A percentile compares a stretch with the other conserved stretches of the same genome.
Conservation (phyloP, 495 filamentous ascomycete species). For the Tuber borchii region DNA sequence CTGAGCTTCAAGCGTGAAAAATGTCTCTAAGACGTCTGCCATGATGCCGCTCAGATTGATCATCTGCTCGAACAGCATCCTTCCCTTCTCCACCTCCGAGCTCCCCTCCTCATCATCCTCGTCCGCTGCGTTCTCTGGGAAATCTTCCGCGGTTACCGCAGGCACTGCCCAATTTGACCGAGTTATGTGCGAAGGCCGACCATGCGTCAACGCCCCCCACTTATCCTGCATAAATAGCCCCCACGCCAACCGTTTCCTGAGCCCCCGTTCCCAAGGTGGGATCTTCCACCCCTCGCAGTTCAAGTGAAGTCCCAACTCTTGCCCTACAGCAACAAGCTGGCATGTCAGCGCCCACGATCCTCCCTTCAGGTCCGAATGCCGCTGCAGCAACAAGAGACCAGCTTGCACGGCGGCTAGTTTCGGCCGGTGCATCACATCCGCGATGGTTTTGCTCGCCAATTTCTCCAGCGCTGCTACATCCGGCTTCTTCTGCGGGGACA, state of each 20-base stretch:
- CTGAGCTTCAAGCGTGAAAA: constrained; percentile 53
- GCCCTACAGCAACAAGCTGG: constrained; percentile 70
- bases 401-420: constrained; percentile 93
- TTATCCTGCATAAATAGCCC: constrained; percentile 90
- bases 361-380: constrained; percentile 58
- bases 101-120: constrained; percentile 53
- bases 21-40: constrained; percentile 68
- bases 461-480: constrained; percentile 71
- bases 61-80: constrained; percentile 64
- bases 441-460: constrained; percentile 64
- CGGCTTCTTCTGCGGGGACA: constrained; percentile 59
- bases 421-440: constrained; percentile 70
- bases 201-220: constrained; percentile 81
- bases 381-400: constrained; percentile 78
- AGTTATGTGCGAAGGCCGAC: constrained; percentile 77
- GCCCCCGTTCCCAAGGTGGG: constrained; percentile 74
- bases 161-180: constrained; percentile 76
- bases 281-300: constrained; percentile 86
- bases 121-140: constrained; percentile 55
- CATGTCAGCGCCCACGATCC: constrained; percentile 82
- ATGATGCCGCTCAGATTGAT: constrained; percentile 68
- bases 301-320: constrained; percentile 79
- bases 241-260: constrained; percentile 81
- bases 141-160: constrained; percentile 61
- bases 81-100: constrained; percentile 60